phyloP scores from a whole-genome alignment of 805 yeast species.

The Starmera amethionina region DNA sequence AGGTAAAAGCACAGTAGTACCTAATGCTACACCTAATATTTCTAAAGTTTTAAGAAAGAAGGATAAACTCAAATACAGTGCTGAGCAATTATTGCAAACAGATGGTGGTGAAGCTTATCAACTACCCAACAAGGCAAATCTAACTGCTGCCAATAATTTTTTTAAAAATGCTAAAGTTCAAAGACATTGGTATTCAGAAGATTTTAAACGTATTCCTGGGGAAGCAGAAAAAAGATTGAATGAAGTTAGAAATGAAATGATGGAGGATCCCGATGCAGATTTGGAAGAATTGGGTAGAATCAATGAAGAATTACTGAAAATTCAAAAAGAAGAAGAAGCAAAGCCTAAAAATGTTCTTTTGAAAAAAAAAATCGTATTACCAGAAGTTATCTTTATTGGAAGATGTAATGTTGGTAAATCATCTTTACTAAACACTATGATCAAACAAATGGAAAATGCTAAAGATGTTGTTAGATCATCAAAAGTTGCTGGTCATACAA shows the following conservation, averaged over 20 bases:
- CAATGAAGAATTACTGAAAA: constrained; percentile 6
- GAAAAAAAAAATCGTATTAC: constrained; percentile 26
- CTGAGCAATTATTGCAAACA: too few relatives aligned
- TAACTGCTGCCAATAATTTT: constrained; percentile 25
- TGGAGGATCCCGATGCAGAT: constrained; percentile 13
- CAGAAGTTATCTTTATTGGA: constrained; percentile 73
- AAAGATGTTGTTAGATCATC: constrained; percentile 41
- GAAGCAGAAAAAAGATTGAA: constrained; percentile 24
- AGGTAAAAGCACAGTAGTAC: too few relatives aligned
- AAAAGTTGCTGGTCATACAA: constrained; percentile 44
- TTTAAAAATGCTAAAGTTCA: constrained; percentile 36
- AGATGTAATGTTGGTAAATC: constrained; percentile 86
- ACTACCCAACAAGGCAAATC: constrained; percentile 12
- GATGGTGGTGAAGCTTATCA: background rate
- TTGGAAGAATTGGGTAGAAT: constrained; percentile 3
- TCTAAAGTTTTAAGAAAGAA: too few relatives aligned
- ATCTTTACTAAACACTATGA: constrained; percentile 54
- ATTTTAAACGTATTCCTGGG: constrained; percentile 50
- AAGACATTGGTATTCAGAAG: constrained; percentile 52
- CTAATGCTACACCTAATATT: too few relatives aligned
- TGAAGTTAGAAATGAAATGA: constrained; percentile 4
- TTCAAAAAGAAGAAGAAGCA: constrained; percentile 1
- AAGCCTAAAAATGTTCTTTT: constrained; percentile 3
- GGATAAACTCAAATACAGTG: too few relatives aligned
- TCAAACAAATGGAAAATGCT: constrained; percentile 27